These are phyloP conservation scores for Irpex sp. DNA, from an alignment of 1,284 basidiomycete genomes.

Conservation along the genomic window DNA sequence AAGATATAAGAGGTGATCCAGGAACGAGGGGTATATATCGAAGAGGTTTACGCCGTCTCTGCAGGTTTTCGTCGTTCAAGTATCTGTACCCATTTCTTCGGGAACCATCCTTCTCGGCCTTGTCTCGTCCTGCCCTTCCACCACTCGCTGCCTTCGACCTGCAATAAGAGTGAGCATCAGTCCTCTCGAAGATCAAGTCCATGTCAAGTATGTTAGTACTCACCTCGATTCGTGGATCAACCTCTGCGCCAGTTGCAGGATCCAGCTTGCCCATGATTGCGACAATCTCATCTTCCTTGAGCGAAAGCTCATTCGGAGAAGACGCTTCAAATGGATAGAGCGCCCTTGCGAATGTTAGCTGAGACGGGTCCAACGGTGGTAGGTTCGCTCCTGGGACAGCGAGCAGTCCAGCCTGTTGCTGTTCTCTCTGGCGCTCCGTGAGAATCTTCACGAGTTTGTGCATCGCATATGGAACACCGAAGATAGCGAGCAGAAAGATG, in stretches of 20 bases:
- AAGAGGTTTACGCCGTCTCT: conserved; percentile 40
- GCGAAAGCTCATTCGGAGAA: conserved; percentile 74
- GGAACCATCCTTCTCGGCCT: conserved; percentile 96
- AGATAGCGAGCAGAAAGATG: conserved; percentile 92
- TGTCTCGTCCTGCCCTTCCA: conserved; percentile 95
- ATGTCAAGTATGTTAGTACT: neutral
- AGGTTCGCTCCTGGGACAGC: conserved; percentile 35
- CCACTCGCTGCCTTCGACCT: conserved; percentile 73
- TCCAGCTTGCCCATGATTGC: conserved; percentile 88
- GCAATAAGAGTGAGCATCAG: neutral
- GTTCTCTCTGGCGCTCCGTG: conserved; percentile 55
- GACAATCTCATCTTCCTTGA: conserved; percentile 92
- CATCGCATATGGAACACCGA: conserved; percentile 96
- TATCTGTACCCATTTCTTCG: conserved; percentile 83
- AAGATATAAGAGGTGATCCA: neutral
- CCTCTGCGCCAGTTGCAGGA: conserved; percentile 63
- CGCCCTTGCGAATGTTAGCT: conserved; percentile 86
- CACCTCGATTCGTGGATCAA: conserved; percentile 70
- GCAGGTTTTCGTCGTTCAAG: conserved; percentile 45
- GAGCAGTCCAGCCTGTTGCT: conserved; percentile 32
- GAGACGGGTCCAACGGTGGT: conserved; percentile 66
- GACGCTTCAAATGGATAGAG: conserved; percentile 78
- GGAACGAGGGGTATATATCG: conserved; percentile 19
- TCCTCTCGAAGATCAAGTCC: neutral
- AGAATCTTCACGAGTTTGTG: conserved; percentile 84